These are phyloP conservation scores for Mortierella sp. DNA, from an alignment of 371 early-diverging fungal genomes.

Conservation along the genomic window DNA sequence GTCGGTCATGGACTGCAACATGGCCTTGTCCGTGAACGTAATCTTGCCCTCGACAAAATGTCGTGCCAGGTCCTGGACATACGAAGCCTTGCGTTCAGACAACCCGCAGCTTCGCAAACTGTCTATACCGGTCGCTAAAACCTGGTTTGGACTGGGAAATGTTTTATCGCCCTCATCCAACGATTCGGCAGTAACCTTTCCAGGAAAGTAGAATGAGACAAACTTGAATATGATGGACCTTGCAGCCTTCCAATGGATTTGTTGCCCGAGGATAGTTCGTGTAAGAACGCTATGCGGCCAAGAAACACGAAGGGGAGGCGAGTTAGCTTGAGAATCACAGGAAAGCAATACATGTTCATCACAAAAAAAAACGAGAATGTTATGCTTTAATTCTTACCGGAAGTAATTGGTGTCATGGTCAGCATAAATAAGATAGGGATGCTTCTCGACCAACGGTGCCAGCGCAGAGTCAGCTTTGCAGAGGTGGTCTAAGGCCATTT, in stretches of 20 bases:
- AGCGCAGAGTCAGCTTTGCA: constrained; percentile 33
- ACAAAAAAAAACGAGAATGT: too few relatives aligned
- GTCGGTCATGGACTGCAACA: constrained; percentile 57
- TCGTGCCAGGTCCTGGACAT: constrained; percentile 63
- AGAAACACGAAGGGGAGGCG: too few relatives aligned
- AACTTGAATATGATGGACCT: constrained; percentile 62
- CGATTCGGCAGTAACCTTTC: constrained; percentile 26
- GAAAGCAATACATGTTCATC: too few relatives aligned
- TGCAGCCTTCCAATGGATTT: constrained; percentile 71
- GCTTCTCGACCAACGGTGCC: constrained; percentile 16
- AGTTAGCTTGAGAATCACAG: too few relatives aligned
- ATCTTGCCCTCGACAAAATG: constrained; percentile 63
- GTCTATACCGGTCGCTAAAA: constrained; percentile 45
- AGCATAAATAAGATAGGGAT: constrained; percentile 32
- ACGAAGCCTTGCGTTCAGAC: constrained; percentile 68
- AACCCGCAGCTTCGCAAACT: constrained; percentile 61
- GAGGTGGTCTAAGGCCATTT: constrained; percentile 33
- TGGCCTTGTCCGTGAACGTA: constrained; percentile 48
- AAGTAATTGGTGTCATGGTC: constrained; percentile 51
- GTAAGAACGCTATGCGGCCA: constrained; percentile 28
- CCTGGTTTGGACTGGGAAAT: constrained; percentile 60
- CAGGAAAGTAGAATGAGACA: constrained; percentile 55
- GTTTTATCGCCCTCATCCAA: constrained; percentile 53
- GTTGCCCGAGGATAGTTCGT: constrained; percentile 67
- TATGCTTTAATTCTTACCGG: constrained; percentile 18